These are phyloP conservation scores for Penicillium malachiteum DNA, from an alignment of 495 filamentous ascomycete genomes.

Conservation along the genomic window DNA sequence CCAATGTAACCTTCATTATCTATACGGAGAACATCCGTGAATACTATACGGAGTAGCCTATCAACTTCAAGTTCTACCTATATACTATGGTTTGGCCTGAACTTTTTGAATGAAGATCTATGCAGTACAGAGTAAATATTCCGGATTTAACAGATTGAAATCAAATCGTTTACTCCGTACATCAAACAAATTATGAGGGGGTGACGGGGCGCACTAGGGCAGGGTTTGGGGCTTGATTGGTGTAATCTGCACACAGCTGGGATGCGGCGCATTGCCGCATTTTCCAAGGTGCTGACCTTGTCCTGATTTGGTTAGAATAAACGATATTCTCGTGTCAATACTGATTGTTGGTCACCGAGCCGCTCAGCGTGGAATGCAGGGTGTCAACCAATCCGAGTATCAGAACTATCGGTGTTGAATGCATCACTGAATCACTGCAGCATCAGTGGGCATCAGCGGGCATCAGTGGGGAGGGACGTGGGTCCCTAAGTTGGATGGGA, in stretches of 20 bases:
- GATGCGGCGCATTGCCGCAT: constrained; percentile 14
- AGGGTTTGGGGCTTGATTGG: constrained; percentile 14
- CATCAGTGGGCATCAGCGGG: too few relatives aligned
- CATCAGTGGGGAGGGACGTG: too few relatives aligned
- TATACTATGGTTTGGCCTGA: too few relatives aligned
- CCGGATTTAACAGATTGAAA: background rate
- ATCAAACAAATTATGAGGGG: background rate
- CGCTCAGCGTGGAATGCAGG: background rate
- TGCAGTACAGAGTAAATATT: background rate
- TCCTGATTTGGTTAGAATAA: constrained; percentile 1
- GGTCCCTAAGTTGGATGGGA: too few relatives aligned
- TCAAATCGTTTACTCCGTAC: background rate
- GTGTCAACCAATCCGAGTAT: background rate
- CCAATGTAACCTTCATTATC: constrained; percentile 18
- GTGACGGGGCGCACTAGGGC: background rate
- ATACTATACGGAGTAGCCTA: too few relatives aligned
- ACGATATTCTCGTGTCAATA: background rate
- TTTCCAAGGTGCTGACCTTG: constrained; percentile 18
- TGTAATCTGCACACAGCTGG: constrained; percentile 16
- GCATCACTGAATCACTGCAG: too few relatives aligned
- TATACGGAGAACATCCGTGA: background rate
- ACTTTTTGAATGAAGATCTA: background rate
- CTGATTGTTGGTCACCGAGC: background rate
- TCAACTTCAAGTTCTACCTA: too few relatives aligned
- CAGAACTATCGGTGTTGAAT: background rate